Evolutionary conservation across 2,329 filamentous ascomycete species (phyloP).

Genomic region (Penicillium sp.): DNA sequence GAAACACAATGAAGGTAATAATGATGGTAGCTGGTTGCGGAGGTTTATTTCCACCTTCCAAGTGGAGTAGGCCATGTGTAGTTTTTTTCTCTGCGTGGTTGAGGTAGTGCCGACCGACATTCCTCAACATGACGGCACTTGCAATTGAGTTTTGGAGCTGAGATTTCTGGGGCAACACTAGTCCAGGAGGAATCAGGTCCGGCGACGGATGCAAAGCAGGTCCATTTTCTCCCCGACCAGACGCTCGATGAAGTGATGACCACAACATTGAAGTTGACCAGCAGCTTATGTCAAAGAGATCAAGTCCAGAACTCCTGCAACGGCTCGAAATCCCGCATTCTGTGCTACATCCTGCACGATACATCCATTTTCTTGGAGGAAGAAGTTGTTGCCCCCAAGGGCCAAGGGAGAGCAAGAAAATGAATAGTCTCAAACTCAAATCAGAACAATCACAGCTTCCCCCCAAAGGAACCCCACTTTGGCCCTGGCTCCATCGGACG

Average conservation of each 20-base stretch:
- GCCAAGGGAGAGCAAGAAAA: background rate
- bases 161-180: background rate
- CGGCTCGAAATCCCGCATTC: background rate
- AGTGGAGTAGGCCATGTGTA: background rate
- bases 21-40: background rate
- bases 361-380: background rate
- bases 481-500: conserved; percentile 15
- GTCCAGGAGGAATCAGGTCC: background rate
- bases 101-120: background rate
- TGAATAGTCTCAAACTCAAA: conserved; percentile 1
- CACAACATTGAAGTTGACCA: background rate
- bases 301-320: background rate
- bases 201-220: no score
- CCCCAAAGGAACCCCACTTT: background rate
- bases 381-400: background rate
- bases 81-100: background rate
- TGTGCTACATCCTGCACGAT: background rate
- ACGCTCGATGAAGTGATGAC: background rate
- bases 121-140: background rate
- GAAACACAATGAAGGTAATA: background rate
- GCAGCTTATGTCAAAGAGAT: no score
- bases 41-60: background rate
- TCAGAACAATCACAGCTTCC: background rate
- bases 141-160: background rate
- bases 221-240: background rate